Evolutionary conservation across 768 basidiomycete genomes (phyloP).

Genomic region (Leucocoprinus leucothites): DNA sequence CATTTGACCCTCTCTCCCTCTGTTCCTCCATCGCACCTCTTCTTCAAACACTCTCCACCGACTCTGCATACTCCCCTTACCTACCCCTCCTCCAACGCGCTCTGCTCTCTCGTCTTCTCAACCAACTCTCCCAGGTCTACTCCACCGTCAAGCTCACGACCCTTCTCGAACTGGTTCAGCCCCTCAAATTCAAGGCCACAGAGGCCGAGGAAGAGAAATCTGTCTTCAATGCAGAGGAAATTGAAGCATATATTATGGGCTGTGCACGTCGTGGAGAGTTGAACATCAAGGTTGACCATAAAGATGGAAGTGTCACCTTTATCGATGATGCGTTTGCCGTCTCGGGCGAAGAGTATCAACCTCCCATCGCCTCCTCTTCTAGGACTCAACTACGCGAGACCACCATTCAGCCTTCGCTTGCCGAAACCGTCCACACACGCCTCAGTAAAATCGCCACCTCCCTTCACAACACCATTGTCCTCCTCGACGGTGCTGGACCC

Average conservation of each 20-base stretch:
- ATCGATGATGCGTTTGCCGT: constrained; percentile 70
- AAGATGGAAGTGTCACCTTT: constrained; percentile 80
- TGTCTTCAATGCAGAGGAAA: constrained; percentile 68
- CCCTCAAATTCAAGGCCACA: constrained; percentile 40
- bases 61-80: constrained; percentile 72
- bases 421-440: constrained; percentile 73
- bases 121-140: constrained; percentile 91
- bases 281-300: constrained; percentile 84
- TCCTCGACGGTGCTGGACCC: constrained; percentile 42
- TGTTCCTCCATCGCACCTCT: constrained; percentile 78
- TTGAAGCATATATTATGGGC: constrained; percentile 92
- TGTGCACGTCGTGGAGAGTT: constrained; percentile 88
- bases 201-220: constrained; percentile 48
- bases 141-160: constrained; percentile 78
- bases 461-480: constrained; percentile 67
- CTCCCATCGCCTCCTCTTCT: constrained; percentile 24
- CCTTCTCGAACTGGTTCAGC: constrained; percentile 75
- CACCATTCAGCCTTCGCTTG: constrained; percentile 65
- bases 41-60: constrained; percentile 54
- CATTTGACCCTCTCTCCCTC: constrained; percentile 89
- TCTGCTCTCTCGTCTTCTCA: constrained; percentile 85
- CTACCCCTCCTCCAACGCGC: constrained; percentile 89
- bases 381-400: constrained; percentile 21
- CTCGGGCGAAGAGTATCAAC: constrained; percentile 33
- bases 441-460: constrained; percentile 72